Evolutionary conservation across 768 basidiomycete genomes (phyloP), one percentile per base, ranked within the genome.

Genomic region (Krasilnikovozyma curviuscula): DNA sequence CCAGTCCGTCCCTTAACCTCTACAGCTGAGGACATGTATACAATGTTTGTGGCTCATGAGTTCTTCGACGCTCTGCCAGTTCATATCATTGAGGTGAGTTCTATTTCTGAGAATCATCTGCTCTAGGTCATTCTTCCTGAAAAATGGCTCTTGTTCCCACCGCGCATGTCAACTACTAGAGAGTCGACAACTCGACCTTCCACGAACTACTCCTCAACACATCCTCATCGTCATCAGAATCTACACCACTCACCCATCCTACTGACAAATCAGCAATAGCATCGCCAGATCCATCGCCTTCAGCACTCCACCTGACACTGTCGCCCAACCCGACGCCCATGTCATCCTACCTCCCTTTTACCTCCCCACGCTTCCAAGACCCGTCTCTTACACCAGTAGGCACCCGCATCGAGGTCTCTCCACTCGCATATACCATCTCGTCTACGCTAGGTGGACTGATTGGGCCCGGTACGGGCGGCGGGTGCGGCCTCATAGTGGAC

Each of bases 21-120:
- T 25, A 9, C 32, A n/a, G 14, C 16, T 25, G 61, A 57, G 9
- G 64, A 68, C 45, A 64, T 59, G 33, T 95, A 78, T 63, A 88
- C 86, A 0, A 76, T 93, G 69, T 63, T 93, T 21, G 67, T 95
- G 14, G 93, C 93, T 0, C 89, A 98, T 63, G 93, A 97, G 60
- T 91, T 97, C 66, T 97, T 98, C 54, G 93, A 97, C 61, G 89
- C 89, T 0, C 70, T 98, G 37, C 91, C 93, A 0, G 77, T 95
- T 40, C 83, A 93, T 63, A 68, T 88, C 31, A 67, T 97, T 31
- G 77, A 91, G 70, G 88, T 85, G 54, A 10, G 69, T 60, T 14
- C 40, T 21, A 24, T 30, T 24, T 1, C 40, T 19, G 19, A 31
- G 3, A 2, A 29, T 13, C 21, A 5, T 33, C 5, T 19, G 4